Base-by-base conservation (phyloP, 345 rosid genomes). In the Psidium guajava region DNA sequence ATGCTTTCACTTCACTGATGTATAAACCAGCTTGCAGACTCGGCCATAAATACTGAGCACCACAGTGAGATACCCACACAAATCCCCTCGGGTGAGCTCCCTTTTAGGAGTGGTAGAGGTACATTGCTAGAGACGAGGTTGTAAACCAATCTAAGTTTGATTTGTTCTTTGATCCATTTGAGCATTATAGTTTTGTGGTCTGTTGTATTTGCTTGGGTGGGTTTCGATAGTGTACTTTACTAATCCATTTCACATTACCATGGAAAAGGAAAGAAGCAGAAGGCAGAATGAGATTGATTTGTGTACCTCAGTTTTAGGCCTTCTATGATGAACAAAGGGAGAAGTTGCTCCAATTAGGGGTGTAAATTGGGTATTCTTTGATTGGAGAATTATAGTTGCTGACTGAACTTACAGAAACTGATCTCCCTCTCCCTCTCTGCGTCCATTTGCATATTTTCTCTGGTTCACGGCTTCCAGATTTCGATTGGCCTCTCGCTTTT, bases 1-100 rank as follows among this genome's bases (percentile, higher is more conserved):
- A 77, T 91, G 85, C 86, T 97, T 95, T 88, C 93, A 86, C 91
- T 94, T 91, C 42, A 82, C 52, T 52, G 82, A 85, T 80, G n/a
- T 36, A 84, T 55, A 85, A 82, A 74, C 44, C 55, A 32, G 61
- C 56, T 27, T 54, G 42, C 58, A 53, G n/a, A 20, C 24, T 8
- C 32, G 15, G 14, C 5, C 2, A 8, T 42, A 54, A 20, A 28
- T 82, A 82, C 40, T 42, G 47, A 82, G n/a, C 40, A 82, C 49
- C 80, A 8, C 80, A 8, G 47, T 69, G 80, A 36, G 47, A 69
- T 4, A 18, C 47, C 80, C 2, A 1, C 80, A 36, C 80, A 36
- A 69, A 42, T 69, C 77, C 25, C 20, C 2, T 36, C 12, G 4
- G 80, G 80, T 20, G 14, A 69, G 47, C 80, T 69, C 7, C 80